Base-by-base conservation (phyloP, 176 grass and related monocot species). In the Calamus simplicifolius region DNA sequence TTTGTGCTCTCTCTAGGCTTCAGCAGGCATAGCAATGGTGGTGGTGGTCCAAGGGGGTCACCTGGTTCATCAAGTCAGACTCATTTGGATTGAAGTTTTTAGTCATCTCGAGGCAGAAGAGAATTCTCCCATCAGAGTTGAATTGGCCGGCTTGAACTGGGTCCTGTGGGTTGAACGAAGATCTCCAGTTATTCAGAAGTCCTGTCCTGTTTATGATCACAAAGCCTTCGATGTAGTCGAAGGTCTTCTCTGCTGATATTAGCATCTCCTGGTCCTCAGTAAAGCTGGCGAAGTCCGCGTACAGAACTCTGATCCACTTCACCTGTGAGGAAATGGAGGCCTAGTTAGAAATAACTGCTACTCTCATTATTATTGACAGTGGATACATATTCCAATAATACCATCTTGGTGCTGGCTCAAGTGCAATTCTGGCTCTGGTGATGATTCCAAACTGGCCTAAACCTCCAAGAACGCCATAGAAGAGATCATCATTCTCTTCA, bases 221-320 rank as follows among this genome's bases (percentile, higher is more conserved):
- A 58, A 96, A 96, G 15, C 91, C 91, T 56, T 96, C 91, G 16
- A 96, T 77, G 73, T 96, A 96, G 60, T 96, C 91, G 51, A 96
- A 90, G 25, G 80, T 90, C 35, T 67, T 58, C 58, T 82, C 77
- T 49, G 63, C 56, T 13, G 84, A 68, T 67, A 90, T 90, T 13
- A 96, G 75, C 80, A 72, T 84, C 72, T 96, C 91, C 84, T 90
- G 91, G 75, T 96, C 91, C 77, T 90, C 80, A 3, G 77, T 82
- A 53, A 96, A 96, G 72, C 51, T 85, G 31, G 71, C 56, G 56
- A 96, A 96, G 57, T 96, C 91, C 0, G 91, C 87, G 72, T 90
- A 96, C 12, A 96, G 71, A 17, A 96, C 86, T 67, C 91, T 72
- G 53, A 96, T 87, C 91, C 91, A 96, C 67, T 81, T 78, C 50